Evolutionary conservation across 2,329 filamentous ascomycete genomes (phyloP), one percentile per base, ranked within the genome.

Genomic region (Lachnellula arida): DNA sequence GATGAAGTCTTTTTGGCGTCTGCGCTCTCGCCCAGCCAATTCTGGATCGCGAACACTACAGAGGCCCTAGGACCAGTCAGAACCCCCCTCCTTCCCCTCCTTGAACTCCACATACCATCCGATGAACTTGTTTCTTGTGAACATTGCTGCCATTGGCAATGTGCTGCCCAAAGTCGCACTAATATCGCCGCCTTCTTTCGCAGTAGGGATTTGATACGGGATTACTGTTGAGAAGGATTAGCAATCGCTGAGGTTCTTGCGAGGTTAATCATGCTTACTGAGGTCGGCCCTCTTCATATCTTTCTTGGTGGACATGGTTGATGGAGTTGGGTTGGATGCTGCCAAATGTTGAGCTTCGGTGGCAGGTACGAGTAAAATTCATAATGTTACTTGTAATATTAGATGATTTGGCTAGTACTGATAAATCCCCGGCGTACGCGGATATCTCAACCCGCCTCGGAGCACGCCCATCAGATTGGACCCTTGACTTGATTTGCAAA

Each of bases 101-200:
- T 42, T 14, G 58, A 50, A 11, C 34, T 19, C 40, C 17, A 47
- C 76, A 58, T 73, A 84, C 81, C 84, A 87, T 69, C 84, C 84
- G 56, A 87, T 75, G 68, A 82, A 94, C 81, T 89, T 88, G 76
- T 96, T 96, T 64, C 91, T 82, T 66, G 88, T 94, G 71, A 96
- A 94, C 81, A 96, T 95, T 61, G 92, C 92, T 56, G 90, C 91
- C 93, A 97, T 97, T 57, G 93, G 93, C 69, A 97, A 78, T 37
- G 92, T 95, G 69, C 87, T 93, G 28, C 81, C 77, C 54, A 86
- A 68, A 28, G 79, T 90, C 73, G 88, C 87, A 52, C 83, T 78
- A 72, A 96, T 81, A 69, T 96, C 91, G 57, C 73, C 72, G 62
- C 77, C 80, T 66, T 83, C 81, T 67, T 86, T 84, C 65, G 82